These are phyloP conservation scores for Lactifluus pinguis DNA, from an alignment of 768 basidiomycete species.

Conservation along the genomic window DNA sequence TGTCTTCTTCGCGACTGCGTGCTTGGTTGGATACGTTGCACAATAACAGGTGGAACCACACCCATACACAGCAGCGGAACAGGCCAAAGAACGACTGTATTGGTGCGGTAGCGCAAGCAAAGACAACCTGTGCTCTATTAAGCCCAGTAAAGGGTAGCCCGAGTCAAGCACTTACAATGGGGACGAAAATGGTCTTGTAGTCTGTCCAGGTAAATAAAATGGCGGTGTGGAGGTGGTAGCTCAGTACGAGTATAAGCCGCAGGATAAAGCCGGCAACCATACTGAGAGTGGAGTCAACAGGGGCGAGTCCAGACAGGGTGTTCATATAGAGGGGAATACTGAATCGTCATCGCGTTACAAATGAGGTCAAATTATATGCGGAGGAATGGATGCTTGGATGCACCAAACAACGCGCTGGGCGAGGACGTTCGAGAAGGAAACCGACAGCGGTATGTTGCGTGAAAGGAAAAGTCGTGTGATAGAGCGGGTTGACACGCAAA, in stretches of 20 bases:
- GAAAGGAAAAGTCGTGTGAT: constrained; percentile 3
- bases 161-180: constrained; percentile 21
- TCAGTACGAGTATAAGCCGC: constrained; percentile 1
- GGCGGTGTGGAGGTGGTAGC: constrained; percentile 19
- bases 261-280: constrained; percentile 2
- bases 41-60: constrained; percentile 22
- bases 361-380: constrained; percentile 4
- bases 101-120: constrained; percentile 19
- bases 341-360: not conserved
- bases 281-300: not conserved
- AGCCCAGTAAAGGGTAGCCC: not conserved
- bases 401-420: not conserved
- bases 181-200: constrained; percentile 25
- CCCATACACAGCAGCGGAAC: constrained; percentile 16
- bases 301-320: not conserved
- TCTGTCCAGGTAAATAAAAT: constrained; percentile 26
- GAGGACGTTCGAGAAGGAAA: constrained; percentile 3
- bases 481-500: not conserved
- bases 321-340: not conserved
- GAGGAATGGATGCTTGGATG: not conserved
- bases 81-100: constrained; percentile 3
- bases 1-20: constrained; percentile 20
- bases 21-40: constrained; percentile 24
- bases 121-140: constrained; percentile 6
- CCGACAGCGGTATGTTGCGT: not conserved